Base-by-base conservation (phyloP, 2,329 filamentous ascomycete genomes). In the Chaetomium olivaceum region DNA sequence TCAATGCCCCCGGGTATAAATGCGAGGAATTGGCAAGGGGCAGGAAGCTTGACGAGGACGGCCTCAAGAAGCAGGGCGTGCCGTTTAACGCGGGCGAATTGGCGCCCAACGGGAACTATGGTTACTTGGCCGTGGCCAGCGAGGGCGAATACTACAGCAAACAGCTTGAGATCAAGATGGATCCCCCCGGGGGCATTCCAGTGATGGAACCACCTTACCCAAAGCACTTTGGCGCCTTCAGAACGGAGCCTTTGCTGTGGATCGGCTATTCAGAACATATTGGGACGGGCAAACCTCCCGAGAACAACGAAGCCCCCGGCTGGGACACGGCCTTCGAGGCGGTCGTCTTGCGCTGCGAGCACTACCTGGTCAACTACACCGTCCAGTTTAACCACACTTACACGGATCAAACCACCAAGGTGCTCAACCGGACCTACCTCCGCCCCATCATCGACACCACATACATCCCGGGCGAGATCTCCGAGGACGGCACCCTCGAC, bases 191-290 rank as follows among this genome's bases (percentile, higher is more conserved):
- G 12, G 80, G 77, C 46, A 72, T 76, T 29, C 74, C 73, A 1
- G 70, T 46, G 16, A 70, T 51, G 19, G 39, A 62, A 2, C 71
- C 72, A 2, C 73, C 73, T 0, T 76, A 71, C 46, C 77, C 75
- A 1, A 64, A 69, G 27, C 67, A 76, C n/a, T 70, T 79, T 2
- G 79, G 79, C 1, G 76, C 74, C 4, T 76, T 80, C 51, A 68
- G 74, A 19, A 76, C 75, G 1, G 78, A 80, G 62, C 78, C 79
- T 0, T 69, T 77, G n/a, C 63, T 80, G 12, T 80, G 77, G 76
- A 69, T 80, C 27, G 78, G 77, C 7, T 76, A 78, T 59, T 68
- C 73, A 0, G 69, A 71, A 6, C 64, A 70, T 23, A 74, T 64
- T 3, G 55, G 73, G 7, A 66, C 69, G 16, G 64, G 71, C 43